Percentiles rank a stretch among this genome's conserved stretches.
Conservation (phyloP, 2,329 filamentous ascomycete genomes). For the Fonsecaea monophora region DNA sequence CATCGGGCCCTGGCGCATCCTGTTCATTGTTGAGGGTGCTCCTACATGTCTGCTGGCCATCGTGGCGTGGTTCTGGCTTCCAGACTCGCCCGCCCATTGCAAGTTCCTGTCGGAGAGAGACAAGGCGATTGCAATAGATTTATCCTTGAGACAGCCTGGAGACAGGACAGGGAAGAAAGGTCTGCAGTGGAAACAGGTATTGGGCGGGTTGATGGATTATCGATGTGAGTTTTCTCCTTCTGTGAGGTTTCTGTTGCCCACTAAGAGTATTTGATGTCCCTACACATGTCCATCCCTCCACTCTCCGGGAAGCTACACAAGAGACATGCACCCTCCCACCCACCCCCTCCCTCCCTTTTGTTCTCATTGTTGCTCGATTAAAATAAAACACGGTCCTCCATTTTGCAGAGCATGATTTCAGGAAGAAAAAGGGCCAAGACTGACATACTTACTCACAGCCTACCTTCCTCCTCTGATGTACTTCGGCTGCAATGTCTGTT, state of each 20-base stretch:
- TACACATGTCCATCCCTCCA: too few relatives aligned
- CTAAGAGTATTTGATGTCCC: not conserved
- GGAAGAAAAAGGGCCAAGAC: not conserved
- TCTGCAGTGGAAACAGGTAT: constrained; percentile 57
- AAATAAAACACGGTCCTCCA: not conserved
- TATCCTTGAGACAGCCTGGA: constrained; percentile 39
- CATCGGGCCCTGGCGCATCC: constrained; percentile 68
- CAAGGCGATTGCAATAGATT: constrained; percentile 41
- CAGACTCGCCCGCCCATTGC: constrained; percentile 53
- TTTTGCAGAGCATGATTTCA: constrained; percentile 24
- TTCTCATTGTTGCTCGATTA: not conserved
- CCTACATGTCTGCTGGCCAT: constrained; percentile 64
- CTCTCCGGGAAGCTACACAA: too few relatives aligned
- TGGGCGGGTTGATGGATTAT: constrained; percentile 52
- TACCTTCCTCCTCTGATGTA: constrained; percentile 61
- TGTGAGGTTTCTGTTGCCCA: not conserved
- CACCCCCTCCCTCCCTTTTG: too few relatives aligned
- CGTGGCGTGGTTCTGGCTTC: constrained; percentile 60
- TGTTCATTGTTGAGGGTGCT: constrained; percentile 71
- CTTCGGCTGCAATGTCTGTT: constrained; percentile 69
- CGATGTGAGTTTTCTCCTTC: constrained; percentile 54
- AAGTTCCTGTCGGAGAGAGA: constrained; percentile 53
- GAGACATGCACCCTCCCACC: too few relatives aligned
- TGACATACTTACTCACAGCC: constrained; percentile 16
- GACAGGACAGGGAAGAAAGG: constrained; percentile 38